Evolutionary conservation across 2,329 filamentous ascomycete genomes (phyloP).

Genomic region (Pseudogymnoascus sp.): DNA sequence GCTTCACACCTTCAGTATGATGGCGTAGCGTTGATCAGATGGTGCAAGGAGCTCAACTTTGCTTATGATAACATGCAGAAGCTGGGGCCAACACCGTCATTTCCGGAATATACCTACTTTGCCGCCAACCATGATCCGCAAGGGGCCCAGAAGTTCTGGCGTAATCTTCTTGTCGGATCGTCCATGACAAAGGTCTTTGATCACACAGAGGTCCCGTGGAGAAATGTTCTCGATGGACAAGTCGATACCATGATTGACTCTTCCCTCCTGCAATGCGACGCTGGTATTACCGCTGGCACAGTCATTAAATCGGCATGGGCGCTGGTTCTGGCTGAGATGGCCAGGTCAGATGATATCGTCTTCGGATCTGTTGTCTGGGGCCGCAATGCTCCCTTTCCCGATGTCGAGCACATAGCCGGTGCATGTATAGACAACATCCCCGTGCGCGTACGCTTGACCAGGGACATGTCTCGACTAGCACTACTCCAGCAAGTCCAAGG

Average conservation of each 20-base stretch:
- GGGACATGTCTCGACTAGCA: constrained; percentile 25
- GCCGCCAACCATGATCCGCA: too few species aligned
- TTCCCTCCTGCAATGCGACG: too few species aligned
- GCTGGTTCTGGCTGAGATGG: constrained; percentile 29
- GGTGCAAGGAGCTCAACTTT: neutral
- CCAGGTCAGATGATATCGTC: constrained; percentile 29
- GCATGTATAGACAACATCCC: constrained; percentile 35
- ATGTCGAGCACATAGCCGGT: constrained; percentile 33
- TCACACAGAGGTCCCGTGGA: neutral
- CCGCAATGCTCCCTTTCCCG: constrained; percentile 29
- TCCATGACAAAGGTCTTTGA: neutral
- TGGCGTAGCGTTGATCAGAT: neutral
- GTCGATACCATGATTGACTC: neutral
- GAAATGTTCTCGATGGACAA: neutral
- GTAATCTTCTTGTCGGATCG: neutral
- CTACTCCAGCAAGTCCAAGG: constrained; percentile 39
- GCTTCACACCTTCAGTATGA: neutral
- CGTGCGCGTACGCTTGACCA: constrained; percentile 27
- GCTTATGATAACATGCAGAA: neutral
- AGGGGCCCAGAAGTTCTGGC: neutral
- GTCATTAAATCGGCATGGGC: constrained; percentile 27
- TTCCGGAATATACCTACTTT: neutral
- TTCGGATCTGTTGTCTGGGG: constrained; percentile 35
- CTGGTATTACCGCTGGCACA: neutral
- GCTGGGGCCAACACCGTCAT: neutral